A percentile compares a stretch with the other conserved stretches of the same genome.
phyloP scores from a whole-genome alignment of 345 rosid genomes.

The Camelina sativa region DNA sequence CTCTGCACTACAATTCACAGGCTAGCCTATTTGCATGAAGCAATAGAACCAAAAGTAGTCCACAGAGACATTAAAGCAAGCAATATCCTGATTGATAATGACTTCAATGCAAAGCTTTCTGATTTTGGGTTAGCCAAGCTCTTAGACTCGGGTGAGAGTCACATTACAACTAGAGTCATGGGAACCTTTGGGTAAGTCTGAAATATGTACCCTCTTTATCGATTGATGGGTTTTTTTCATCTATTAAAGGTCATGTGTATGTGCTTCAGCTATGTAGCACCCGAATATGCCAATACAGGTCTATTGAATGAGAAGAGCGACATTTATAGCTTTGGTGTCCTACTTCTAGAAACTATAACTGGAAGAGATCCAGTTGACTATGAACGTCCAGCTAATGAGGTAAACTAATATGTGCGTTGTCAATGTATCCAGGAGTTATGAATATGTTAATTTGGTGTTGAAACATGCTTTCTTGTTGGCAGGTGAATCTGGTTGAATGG shows the following conservation, averaged over 20 bases:
- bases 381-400: conserved; percentile 90
- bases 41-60: conserved; percentile 94
- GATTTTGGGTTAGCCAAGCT: conserved; percentile 99
- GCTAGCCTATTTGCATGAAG: conserved; percentile 98
- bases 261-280: conserved; percentile 86
- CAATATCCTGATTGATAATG: conserved; percentile 85
- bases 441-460: conserved; percentile 22
- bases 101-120: conserved; percentile 88
- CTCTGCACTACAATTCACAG: conserved; percentile 47
- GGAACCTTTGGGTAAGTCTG: conserved; percentile 90
- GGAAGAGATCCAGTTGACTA: conserved; percentile 98
- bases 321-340: conserved; percentile 91
- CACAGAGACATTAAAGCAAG: conserved; percentile 98
- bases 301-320: conserved; percentile 93
- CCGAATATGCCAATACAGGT: conserved; percentile 93
- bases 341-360: conserved; percentile 83
- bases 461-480: conserved; percentile 28
- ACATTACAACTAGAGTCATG: conserved; percentile 95
- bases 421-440: conserved; percentile 11
- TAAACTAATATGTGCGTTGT: conserved; percentile 31
- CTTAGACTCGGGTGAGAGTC: conserved; percentile 86
- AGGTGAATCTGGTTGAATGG: conserved; percentile 99
- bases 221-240: conserved; percentile 1
- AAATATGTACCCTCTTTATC: not conserved
- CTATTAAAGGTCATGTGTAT: conserved; percentile 20